A percentile compares a stretch with the other conserved stretches of the same genome.
These are phyloP conservation scores for Triticum monococcum DNA, from an alignment of 176 grass and related monocot species.

Conservation along the genomic window DNA sequence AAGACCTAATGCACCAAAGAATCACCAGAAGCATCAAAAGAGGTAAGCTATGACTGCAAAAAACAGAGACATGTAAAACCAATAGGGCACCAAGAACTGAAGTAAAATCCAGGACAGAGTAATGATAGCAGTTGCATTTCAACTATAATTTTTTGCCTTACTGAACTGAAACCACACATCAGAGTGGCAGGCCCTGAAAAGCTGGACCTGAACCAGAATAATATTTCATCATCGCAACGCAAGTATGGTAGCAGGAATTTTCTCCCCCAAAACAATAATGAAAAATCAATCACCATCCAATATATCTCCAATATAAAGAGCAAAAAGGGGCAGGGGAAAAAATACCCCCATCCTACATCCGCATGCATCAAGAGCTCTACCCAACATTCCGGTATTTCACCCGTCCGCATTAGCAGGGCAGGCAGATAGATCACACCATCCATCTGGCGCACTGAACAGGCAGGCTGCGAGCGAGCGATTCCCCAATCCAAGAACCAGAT, in stretches of 20 bases:
- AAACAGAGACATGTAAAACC: not conserved
- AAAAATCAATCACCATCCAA: not conserved
- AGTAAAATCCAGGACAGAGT: not conserved
- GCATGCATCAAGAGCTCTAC: not conserved
- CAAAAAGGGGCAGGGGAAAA: not conserved
- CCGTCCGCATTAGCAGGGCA: not conserved
- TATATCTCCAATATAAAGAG: not conserved
- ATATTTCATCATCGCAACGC: not conserved
- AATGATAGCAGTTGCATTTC: not conserved
- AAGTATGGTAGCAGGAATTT: too few species aligned
- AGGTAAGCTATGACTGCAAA: not conserved
- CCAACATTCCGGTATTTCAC: not conserved
- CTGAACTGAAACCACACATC: not conserved
- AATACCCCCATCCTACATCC: not conserved
- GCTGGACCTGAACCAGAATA: not conserved
- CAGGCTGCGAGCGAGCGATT: not conserved
- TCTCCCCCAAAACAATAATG: not conserved
- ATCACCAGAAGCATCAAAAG: not conserved
- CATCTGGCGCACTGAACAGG: not conserved
- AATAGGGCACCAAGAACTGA: not conserved
- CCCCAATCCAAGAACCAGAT: not conserved
- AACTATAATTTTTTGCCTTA: not conserved
- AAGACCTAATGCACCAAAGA: slow-evolving; percentile 13
- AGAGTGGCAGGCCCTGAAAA: not conserved
- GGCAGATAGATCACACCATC: not conserved